phyloP scores from a whole-genome alignment of 164 flowering plant genomes.

The Magnolia sinica region DNA sequence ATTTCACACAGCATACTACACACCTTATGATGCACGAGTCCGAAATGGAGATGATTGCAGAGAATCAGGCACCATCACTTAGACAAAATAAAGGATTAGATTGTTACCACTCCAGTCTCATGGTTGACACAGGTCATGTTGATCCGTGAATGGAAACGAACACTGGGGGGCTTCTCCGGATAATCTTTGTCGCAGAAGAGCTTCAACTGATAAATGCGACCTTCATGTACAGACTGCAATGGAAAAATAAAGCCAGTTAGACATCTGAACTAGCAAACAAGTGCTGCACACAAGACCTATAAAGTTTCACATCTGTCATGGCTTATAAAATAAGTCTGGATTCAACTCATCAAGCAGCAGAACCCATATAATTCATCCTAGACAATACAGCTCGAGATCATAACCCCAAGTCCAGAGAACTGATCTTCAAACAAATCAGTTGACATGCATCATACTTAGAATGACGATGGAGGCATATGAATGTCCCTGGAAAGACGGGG shows the following conservation, averaged over 20 bases:
- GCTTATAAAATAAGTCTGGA: neutral
- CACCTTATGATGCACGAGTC: too few relatives aligned
- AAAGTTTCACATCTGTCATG: neutral
- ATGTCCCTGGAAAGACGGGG: too few relatives aligned
- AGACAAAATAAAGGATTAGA: constrained; percentile 1
- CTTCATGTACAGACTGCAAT: constrained; percentile 91
- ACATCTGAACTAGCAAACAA: neutral
- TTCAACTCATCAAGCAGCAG: neutral
- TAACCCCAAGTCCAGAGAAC: neutral
- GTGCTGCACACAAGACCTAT: neutral
- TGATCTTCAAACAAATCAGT: neutral
- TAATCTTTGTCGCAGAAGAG: constrained; percentile 96
- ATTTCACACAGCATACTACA: neutral
- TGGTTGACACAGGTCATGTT: constrained; percentile 93
- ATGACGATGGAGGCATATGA: too few relatives aligned
- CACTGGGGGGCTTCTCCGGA: constrained; percentile 95
- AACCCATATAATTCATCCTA: neutral
- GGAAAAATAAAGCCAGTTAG: neutral
- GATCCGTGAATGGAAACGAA: constrained; percentile 86
- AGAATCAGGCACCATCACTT: neutral
- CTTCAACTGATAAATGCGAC: constrained; percentile 96
- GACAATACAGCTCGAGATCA: neutral
- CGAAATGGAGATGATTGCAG: too few relatives aligned
- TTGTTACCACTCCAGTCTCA: constrained; percentile 89
- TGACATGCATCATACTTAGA: neutral